phyloP scores from a whole-genome alignment of 2,329 filamentous ascomycete genomes.

The Fusarium liriodendri region DNA sequence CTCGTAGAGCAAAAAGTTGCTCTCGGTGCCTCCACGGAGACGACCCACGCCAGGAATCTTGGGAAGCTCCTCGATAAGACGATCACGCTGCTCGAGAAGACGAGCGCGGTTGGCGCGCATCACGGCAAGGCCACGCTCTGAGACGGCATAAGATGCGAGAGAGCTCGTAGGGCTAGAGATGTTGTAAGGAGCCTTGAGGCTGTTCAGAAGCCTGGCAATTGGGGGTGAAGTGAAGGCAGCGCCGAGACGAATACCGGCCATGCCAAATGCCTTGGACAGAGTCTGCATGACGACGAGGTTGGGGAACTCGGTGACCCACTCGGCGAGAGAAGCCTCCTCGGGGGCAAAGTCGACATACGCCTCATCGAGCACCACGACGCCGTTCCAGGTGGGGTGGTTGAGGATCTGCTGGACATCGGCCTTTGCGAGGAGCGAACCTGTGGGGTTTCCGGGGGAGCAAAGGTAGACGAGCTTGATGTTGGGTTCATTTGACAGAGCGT shows the following conservation, averaged over 20 bases:
- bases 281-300: slow-evolving; percentile 99
- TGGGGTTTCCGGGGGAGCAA: slow-evolving; percentile 96
- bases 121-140: slow-evolving; percentile 72
- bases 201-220: slow-evolving; percentile 86
- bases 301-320: slow-evolving; percentile 92
- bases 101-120: slow-evolving; percentile 79
- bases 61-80: slow-evolving; percentile 79
- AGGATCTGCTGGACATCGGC: slow-evolving; percentile 79
- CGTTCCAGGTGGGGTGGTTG: slow-evolving; percentile 93
- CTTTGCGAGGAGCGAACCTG: slow-evolving; percentile 81
- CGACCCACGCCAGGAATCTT: slow-evolving; percentile 81
- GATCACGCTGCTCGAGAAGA: slow-evolving; percentile 81
- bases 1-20: slow-evolving; percentile 93
- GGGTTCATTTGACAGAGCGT: slow-evolving; percentile 67
- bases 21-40: slow-evolving; percentile 81
- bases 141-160: slow-evolving; percentile 80
- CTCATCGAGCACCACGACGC: slow-evolving; percentile 92
- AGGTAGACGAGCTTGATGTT: slow-evolving; percentile 91
- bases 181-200: slow-evolving; percentile 96
- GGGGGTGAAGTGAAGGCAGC: slow-evolving; percentile 81
- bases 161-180: slow-evolving; percentile 88
- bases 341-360: slow-evolving; percentile 95
- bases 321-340: slow-evolving; percentile 80
- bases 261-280: slow-evolving; percentile 95
- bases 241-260: slow-evolving; percentile 92